Conservation (phyloP, 371 early-diverging fungal species). For the Basidiobolus meristosporus region DNA sequence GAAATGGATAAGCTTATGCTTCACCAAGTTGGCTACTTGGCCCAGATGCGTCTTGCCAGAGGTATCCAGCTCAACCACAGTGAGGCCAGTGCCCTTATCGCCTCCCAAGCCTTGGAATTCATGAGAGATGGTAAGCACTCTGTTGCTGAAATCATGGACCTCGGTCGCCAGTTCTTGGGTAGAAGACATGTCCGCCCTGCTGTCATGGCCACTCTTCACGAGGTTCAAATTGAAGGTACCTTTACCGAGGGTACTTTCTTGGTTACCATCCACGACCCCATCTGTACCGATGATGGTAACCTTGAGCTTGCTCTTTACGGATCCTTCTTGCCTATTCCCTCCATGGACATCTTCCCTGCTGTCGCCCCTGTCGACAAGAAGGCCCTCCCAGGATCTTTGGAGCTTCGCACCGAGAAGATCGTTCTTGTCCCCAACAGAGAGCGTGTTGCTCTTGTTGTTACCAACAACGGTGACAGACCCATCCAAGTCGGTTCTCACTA, state of each 20-base stretch:
- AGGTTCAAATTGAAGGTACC: conserved; percentile 79
- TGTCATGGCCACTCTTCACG: conserved; percentile 40
- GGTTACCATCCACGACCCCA: conserved; percentile 78
- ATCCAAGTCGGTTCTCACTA: conserved; percentile 88
- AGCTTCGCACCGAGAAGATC: conserved; percentile 36
- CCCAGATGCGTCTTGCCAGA: conserved; percentile 74
- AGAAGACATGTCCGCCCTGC: conserved; percentile 59
- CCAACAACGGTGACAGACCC: conserved; percentile 81
- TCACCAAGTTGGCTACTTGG: conserved; percentile 63
- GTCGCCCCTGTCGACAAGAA: conserved; percentile 8
- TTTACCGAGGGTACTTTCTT: conserved; percentile 83
- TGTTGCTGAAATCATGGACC: conserved; percentile 71
- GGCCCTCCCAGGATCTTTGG: conserved; percentile 41
- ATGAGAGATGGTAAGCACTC: conserved; percentile 73
- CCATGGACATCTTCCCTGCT: conserved; percentile 22
- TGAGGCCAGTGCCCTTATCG: conserved; percentile 73
- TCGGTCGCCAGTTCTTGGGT: conserved; percentile 75
- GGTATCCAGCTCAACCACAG: conserved; percentile 68
- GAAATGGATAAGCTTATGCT: conserved; percentile 80
- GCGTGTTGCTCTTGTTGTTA: conserved; percentile 45
- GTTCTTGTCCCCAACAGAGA: conserved; percentile 44
- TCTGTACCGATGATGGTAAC: conserved; percentile 61
- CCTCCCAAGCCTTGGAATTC: conserved; percentile 64
- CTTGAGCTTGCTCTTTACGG: conserved; percentile 69
- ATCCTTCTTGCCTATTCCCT: conserved; percentile 59